Evolutionary conservation across 257 asterid genomes (phyloP).

Genomic region (Coffea canephora): DNA sequence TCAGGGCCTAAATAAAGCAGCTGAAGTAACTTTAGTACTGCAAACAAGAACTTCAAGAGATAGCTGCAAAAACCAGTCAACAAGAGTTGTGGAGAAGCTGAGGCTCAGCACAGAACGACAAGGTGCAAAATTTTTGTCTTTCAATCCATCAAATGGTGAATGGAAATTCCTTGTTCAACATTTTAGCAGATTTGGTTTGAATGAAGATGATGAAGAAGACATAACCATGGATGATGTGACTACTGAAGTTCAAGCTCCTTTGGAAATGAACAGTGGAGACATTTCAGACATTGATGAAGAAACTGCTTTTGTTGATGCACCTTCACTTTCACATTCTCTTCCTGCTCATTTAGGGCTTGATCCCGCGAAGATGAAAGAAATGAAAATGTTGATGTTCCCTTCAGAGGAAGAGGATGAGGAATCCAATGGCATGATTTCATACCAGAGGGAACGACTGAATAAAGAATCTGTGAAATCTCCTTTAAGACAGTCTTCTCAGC

Average conservation of each 20-base stretch:
- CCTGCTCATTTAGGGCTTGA: conserved; percentile 97
- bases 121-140: conserved; percentile 82
- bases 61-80: conserved; percentile 21
- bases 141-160: conserved; percentile 53
- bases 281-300: conserved; percentile 58
- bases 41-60: conserved; percentile 21
- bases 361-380: conserved; percentile 78
- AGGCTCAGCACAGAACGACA: conserved; percentile 61
- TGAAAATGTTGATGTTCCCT: conserved; percentile 73
- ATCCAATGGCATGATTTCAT: conserved; percentile 33
- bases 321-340: conserved; percentile 82
- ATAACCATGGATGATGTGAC: conserved; percentile 61
- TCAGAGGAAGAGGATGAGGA: conserved; percentile 64
- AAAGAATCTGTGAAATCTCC: conserved; percentile 68
- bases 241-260: conserved; percentile 50
- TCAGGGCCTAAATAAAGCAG: conserved; percentile 82
- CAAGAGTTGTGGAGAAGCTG: conserved; percentile 47
- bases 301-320: conserved; percentile 38
- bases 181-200: conserved; percentile 93
- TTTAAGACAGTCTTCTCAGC: conserved; percentile 40
- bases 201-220: conserved; percentile 89
- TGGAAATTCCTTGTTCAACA: conserved; percentile 89
- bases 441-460: conserved; percentile 38
- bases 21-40: conserved; percentile 74
- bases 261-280: conserved; percentile 49